Base-by-base conservation (phyloP, 495 filamentous ascomycete genomes). In the Aspergillus affinis region DNA sequence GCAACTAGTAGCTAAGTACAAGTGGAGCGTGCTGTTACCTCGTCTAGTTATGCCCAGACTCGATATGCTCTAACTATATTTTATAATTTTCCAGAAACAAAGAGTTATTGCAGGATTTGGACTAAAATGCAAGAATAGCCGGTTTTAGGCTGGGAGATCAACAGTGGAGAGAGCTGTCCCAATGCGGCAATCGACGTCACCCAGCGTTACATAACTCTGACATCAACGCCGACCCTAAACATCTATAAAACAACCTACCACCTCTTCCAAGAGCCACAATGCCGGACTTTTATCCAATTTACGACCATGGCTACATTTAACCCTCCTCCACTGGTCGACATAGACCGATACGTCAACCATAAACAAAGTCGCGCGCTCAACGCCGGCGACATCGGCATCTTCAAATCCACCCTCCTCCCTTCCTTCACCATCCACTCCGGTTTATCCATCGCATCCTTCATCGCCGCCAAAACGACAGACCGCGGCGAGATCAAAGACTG, bases 401-500 rank as follows among this genome's bases (percentile, higher is more conserved):
- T 84, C 36, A 74, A 72, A 61, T 78, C 81, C 45, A 82, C 82
- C 3, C 67, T 83, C 23, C 72, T 82, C 0, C 82, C 81, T 3
- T 81, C 77, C 7, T 66, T 83, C 21, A 68, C 70, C 0, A 64
- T 85, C 0, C 77, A 84, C 59, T 69, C 75, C 2, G 62, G 70
- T 2, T 71, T 83, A 18, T 72, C 79, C 0, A 18, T 81, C n/a
- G 71, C 74, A 20, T 74, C 82, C 0, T 86, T 79, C 58, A 66
- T 70, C 8, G 66, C 74, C 48, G 79, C 78, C 2, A 70, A 79
- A 15, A 65, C 73, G 46, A 82, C 79, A 4, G 60, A 82, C 69
- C 73, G 75, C 18, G 75, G 81, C 30, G 84, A 86, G 26, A 68
- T 78, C 26, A 86, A 86, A 65, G 83, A 86, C 64, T 81, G 78